Base-by-base conservation (phyloP, 2,329 filamentous ascomycete genomes). In the Phaeoacremonium minimum region DNA sequence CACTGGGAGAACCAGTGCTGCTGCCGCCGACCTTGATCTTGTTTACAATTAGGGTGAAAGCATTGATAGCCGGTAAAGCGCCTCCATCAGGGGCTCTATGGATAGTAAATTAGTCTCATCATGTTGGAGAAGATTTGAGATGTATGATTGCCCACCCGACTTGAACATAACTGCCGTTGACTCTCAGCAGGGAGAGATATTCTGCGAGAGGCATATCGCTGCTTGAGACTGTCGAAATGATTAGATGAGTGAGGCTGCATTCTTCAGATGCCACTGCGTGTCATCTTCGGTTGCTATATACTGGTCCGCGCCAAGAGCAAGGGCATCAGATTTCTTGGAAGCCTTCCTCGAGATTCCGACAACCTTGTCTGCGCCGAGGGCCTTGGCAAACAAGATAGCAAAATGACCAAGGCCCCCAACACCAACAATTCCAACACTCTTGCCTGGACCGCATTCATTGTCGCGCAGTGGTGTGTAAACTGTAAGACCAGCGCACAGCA, bases 401-500 rank as follows among this genome's bases (percentile, higher is more conserved):
- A 85, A 78, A 57, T 87, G 81, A 0, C 82, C 82, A 3, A 85
- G 55, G 2, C 82, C 81, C 4, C 83, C 82, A 15, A 86, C 63
- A 2, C 82, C 82, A 13, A 86, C 63, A 35, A 86, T 76, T 0
- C 80, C 82, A 2, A 87, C 78, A 6, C 57, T 69, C 60, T 83
- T 85, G 6, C 80, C 81, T 0, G 80, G 80, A 0, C 83, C 83
- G 29, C 71, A 76, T 2, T 75, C 77, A 41, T 84, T 75, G 30
- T 75, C 67, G 44, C 65, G 68, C 34, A 87, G 54, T 1, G 83
- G 83, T 7, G 68, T 66, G 50, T 71, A 87, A 5, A 81, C 66
- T 0, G 83, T 87, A 26, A 85, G 69, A 7, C 83, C 83, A 17
- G 72, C 83, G 48, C 83, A 86, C 28, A 87, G 61, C 73, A 87